Evolutionary conservation across 176 grass and related monocot species (phyloP), one percentile per base, ranked within the genome.

Genomic region (Triticum urartu): DNA sequence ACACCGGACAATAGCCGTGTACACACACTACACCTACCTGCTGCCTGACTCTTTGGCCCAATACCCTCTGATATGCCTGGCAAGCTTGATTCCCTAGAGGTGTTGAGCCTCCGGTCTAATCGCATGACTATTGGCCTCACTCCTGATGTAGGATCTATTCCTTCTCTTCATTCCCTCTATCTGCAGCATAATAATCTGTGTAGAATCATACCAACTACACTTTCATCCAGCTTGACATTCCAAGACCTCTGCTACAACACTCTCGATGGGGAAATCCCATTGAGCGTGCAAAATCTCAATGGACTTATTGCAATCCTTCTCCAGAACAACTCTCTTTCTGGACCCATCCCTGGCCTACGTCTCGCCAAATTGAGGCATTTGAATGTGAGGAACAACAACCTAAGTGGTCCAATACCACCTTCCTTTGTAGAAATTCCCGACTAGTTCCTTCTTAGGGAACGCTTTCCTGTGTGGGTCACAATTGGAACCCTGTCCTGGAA

Each of bases 351-450:
- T 75, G 63, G 89, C 22, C 83, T 99, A 69, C 90, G 85, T 85
- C 88, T 99, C 56, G 92, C 90, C 26, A 94, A 92, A 69, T 83
- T 96, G 76, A 92, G 81, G 68, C 93, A 85, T 87, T 91, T 99
- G 80, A 99, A 99, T 93, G 75, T 99, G 89, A 96, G 94, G 77
- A 86, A 99, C 80, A 99, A 96, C 75, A 99, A 99, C 45, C 89
- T 99, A 11, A 96, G 94, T 77, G 97, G 97, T 24, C 75, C 89
- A 45, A 94, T 99, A 87, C 94, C 97, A 22, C 52, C 79, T 72
- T 93, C 97, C 32, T 36, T 84, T 99, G 72, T 85, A 89, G 24
- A 94, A 81, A 59, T 99, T 99, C 67, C 87, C 92, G 40, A 28
- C 54, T 22, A 88, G 85, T 48, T 95, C 94, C 64, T 96, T 99